Conservation (phyloP, 441 rosid species). For the Arabidopsis hybrid region DNA sequence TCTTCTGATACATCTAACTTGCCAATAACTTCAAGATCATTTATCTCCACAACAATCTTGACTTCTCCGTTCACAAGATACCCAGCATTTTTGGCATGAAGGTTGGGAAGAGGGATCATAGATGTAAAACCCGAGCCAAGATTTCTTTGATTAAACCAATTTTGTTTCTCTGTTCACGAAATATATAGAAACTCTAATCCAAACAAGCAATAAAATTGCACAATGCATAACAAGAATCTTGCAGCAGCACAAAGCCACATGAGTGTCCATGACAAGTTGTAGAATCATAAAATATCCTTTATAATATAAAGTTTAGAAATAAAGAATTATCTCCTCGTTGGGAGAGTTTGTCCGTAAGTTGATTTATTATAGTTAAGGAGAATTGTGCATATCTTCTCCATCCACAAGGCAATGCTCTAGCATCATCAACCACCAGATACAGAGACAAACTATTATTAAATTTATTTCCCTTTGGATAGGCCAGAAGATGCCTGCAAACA, state of each 20-base stretch:
- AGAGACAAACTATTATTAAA: background rate
- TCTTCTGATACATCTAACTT: background rate
- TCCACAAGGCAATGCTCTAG: background rate
- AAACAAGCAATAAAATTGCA: background rate
- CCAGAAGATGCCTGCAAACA: background rate
- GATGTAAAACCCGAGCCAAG: background rate
- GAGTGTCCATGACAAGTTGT: background rate
- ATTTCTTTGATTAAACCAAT: background rate
- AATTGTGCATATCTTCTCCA: conserved; percentile 6
- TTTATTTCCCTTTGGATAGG: conserved; percentile 4
- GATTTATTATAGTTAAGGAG: background rate
- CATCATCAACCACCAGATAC: background rate
- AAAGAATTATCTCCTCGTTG: background rate
- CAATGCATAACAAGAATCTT: background rate
- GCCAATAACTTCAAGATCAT: conserved; percentile 12
- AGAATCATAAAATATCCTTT: background rate
- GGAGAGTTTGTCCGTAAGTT: background rate
- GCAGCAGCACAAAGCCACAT: conserved; percentile 1
- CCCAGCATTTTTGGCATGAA: conserved; percentile 11
- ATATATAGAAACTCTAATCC: background rate
- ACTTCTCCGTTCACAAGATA: conserved; percentile 1
- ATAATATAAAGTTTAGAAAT: background rate
- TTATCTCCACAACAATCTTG: background rate
- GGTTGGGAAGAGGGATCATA: background rate
- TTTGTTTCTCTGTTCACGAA: background rate